These are phyloP conservation scores for Pseudogymnoascus pannorum DNA, from an alignment of 2,329 filamentous ascomycete genomes.

Conservation along the genomic window DNA sequence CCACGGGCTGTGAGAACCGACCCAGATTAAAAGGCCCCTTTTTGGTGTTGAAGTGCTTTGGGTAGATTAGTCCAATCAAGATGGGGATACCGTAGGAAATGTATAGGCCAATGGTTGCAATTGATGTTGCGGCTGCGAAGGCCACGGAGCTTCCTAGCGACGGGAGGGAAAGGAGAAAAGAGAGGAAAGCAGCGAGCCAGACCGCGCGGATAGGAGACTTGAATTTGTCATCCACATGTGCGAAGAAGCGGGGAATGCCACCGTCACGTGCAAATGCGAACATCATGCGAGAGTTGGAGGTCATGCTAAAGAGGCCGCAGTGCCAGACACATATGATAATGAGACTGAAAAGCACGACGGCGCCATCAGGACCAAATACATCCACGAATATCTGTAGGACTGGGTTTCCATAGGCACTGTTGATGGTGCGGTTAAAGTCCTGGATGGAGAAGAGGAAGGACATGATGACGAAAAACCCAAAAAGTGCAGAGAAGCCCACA, in stretches of 20 bases:
- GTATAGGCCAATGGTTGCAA: conserved; percentile 49
- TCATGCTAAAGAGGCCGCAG: conserved; percentile 51
- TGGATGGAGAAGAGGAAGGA: conserved; percentile 52
- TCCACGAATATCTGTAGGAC: conserved; percentile 53
- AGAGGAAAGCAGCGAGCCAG: conserved; percentile 46
- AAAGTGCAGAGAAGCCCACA: conserved; percentile 47
- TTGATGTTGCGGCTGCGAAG: conserved; percentile 50
- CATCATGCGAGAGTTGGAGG: conserved; percentile 52
- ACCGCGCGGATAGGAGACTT: conserved; percentile 44
- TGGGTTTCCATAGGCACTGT: conserved; percentile 41
- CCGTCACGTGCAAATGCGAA: conserved; percentile 50
- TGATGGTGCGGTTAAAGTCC: conserved; percentile 43
- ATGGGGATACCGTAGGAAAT: conserved; percentile 52
- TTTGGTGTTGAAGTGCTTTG: conserved; percentile 38
- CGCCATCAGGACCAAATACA: conserved; percentile 47
- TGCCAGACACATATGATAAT: conserved; percentile 56
- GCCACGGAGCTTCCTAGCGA: conserved; percentile 48
- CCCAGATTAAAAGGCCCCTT: conserved; percentile 51
- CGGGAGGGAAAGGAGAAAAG: conserved; percentile 48
- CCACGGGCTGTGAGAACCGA: conserved; percentile 39
- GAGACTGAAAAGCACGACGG: conserved; percentile 46
- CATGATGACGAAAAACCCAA: conserved; percentile 53
- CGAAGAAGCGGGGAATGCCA: conserved; percentile 48
- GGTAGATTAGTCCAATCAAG: conserved; percentile 46
- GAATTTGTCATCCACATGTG: conserved; percentile 44